Evolutionary conservation across 192 early-diverging fungal genomes (phyloP), one percentile per base, ranked within the genome.

Genomic region (Podila verticillata): DNA sequence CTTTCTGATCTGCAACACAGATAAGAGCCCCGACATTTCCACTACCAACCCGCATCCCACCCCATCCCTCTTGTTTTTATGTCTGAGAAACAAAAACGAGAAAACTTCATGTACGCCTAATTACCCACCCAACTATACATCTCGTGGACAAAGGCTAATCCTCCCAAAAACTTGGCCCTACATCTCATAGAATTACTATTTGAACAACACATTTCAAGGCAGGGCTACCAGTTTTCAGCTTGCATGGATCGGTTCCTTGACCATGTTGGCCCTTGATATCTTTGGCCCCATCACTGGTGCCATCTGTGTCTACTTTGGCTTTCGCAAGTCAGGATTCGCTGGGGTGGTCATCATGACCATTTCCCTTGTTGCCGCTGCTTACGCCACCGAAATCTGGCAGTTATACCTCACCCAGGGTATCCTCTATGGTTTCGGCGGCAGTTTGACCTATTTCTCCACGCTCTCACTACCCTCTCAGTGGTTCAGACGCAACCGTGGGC

Each of bases 381-480:
- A 22, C 22, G 51, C 51, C 19, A 54, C 51, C 22, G 51, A 54
- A 54, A 10, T 54, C 8, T 54, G 51, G 51, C 51, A 54, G 51
- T 24, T 54, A 20, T 54, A 54, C 51, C 51, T 54, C 8, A 54
- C 51, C 3, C 51, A 54, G 22, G 51, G 51, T 22, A 22, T 54
- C 22, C 51, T 54, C 51, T 54, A 54, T 24, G 51, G 51, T 12
- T 22, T 24, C 51, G 51, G 51, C 7, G 19, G 4, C 5, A 85
- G 84, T 24, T 62, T 91, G 28, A 82, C 84, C 5, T 92, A 84
- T 44, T 83, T 83, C 7, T 85, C 90, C 13, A 84, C 85, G 26
- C 82, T 89, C 10, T 81, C 86, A 5, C 73, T 88, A 19, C 88
- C 91, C 5, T 83, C 87, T 17, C 84, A 90, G 49, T 92, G 86